Percentiles rank a stretch among this genome's conserved stretches.
Conservation (phyloP, 2,329 filamentous ascomycete species). For the Cytospora piceae region DNA sequence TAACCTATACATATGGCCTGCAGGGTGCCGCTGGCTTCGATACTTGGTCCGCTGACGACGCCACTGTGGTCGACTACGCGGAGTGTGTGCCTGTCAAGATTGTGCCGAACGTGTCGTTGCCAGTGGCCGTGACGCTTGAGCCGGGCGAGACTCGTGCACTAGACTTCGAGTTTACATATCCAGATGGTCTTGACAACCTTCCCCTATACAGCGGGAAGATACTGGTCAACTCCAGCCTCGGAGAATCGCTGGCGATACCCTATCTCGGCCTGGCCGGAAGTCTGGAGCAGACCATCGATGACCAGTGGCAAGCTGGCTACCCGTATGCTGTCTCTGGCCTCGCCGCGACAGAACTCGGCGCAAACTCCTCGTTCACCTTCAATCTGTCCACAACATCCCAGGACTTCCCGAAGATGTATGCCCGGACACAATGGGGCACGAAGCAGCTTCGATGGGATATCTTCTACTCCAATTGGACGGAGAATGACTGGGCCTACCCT, state of each 20-base stretch:
- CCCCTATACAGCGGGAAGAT: constrained; percentile 43
- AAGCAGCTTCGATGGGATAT: constrained; percentile 38
- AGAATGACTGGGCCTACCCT: constrained; percentile 38
- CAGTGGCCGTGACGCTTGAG: constrained; percentile 9
- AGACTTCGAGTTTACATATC: constrained; percentile 33
- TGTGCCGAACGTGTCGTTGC: constrained; percentile 17
- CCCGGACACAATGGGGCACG: constrained; percentile 33
- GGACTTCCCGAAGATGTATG: constrained; percentile 35
- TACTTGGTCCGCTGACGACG: constrained; percentile 8
- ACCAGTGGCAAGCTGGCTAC: constrained; percentile 24
- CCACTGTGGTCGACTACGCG: constrained; percentile 2
- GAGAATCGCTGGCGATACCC: constrained; percentile 39
- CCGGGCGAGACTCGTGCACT: constrained; percentile 20
- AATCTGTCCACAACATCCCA: constrained; percentile 33
- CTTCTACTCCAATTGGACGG: constrained; percentile 34
- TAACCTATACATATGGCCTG: constrained; percentile 23
- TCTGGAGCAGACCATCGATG: background rate
- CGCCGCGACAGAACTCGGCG: constrained; percentile 6
- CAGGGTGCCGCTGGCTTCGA: constrained; percentile 26
- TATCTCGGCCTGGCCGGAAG: constrained; percentile 35
- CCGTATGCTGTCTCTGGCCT: constrained; percentile 25
- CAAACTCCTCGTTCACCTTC: constrained; percentile 37
- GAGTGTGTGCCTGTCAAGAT: constrained; percentile 21
- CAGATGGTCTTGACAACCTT: constrained; percentile 37
- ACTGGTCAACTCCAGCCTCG: constrained; percentile 38